A percentile compares a stretch with the other conserved stretches of the same genome.
Conservation (phyloP, 1,139 yeast species). For the Kluyveromyces sp. region DNA sequence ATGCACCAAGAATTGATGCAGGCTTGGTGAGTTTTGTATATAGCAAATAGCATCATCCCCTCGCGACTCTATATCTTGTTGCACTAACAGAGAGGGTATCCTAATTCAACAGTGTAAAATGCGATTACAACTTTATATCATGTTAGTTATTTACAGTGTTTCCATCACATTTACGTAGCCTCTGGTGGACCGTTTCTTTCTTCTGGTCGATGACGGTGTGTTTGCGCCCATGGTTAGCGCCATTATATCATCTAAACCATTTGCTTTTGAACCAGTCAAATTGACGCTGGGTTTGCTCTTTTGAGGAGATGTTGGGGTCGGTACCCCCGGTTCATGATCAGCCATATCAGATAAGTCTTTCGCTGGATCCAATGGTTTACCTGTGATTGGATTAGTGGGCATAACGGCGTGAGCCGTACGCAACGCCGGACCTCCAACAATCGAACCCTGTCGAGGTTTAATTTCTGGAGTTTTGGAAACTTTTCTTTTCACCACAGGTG, state of each 20-base stretch:
- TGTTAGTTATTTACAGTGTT: slow-evolving; percentile 20
- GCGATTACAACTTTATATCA: not conserved
- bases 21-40: not conserved
- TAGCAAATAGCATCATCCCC: not conserved
- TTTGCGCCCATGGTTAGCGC: slow-evolving; percentile 29
- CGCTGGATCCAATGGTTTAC: slow-evolving; percentile 21
- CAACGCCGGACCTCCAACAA: slow-evolving; percentile 21
- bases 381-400: slow-evolving; percentile 27
- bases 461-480: slow-evolving; percentile 31
- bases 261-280: slow-evolving; percentile 29
- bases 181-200: slow-evolving; percentile 47
- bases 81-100: too few relatives aligned
- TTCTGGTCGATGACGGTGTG: slow-evolving; percentile 37
- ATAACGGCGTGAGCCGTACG: slow-evolving; percentile 22
- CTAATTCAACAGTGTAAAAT: not conserved
- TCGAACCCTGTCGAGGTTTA: slow-evolving; percentile 34
- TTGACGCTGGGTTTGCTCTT: slow-evolving; percentile 12
- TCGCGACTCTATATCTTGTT: not conserved
- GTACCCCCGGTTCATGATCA: slow-evolving; percentile 12
- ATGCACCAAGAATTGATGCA: too few relatives aligned
- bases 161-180: slow-evolving; percentile 81
- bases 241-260: slow-evolving; percentile 65
- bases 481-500: slow-evolving; percentile 41
- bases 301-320: slow-evolving; percentile 17
- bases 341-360: slow-evolving; percentile 9